Percentiles rank a stretch among this genome's conserved stretches.
These are phyloP conservation scores for Oryza meyeriana DNA, from an alignment of 176 grass and related monocot species.

Conservation along the genomic window DNA sequence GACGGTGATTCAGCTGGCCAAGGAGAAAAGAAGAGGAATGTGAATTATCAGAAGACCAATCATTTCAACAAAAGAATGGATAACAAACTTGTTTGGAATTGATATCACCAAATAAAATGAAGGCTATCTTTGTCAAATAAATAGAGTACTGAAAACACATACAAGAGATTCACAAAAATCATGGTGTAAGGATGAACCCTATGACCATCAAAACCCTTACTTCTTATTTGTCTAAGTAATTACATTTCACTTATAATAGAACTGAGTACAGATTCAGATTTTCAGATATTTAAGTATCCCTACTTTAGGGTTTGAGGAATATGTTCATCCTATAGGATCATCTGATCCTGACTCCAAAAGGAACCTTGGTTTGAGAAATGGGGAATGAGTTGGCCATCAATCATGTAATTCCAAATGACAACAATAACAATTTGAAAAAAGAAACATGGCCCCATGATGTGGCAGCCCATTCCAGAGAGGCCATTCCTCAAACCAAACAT, in stretches of 20 bases:
- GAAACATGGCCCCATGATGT: neutral
- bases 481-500: slow-evolving; percentile 17
- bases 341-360: slow-evolving; percentile 15
- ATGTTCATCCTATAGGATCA: neutral
- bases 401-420: neutral
- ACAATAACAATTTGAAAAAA: neutral
- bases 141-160: slow-evolving; percentile 20
- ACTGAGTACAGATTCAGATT: neutral
- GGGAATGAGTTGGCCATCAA: neutral
- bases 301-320: slow-evolving; percentile 9
- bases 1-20: slow-evolving; percentile 64
- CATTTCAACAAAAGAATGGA: slow-evolving; percentile 20
- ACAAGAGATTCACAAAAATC: slow-evolving; percentile 17
- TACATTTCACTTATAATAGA: neutral
- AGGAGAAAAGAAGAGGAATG: slow-evolving; percentile 19
- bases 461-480: neutral
- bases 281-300: slow-evolving; percentile 11
- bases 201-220: neutral
- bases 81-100: neutral
- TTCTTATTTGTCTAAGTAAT: neutral
- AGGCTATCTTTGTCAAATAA: slow-evolving; percentile 23
- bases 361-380: slow-evolving; percentile 13
- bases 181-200: neutral
- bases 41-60: slow-evolving; percentile 21
- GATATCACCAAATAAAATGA: slow-evolving; percentile 16